These are phyloP conservation scores for Stephanodiscus minutulus DNA, from an alignment of 108 stramenopile species.

Conservation along the genomic window DNA sequence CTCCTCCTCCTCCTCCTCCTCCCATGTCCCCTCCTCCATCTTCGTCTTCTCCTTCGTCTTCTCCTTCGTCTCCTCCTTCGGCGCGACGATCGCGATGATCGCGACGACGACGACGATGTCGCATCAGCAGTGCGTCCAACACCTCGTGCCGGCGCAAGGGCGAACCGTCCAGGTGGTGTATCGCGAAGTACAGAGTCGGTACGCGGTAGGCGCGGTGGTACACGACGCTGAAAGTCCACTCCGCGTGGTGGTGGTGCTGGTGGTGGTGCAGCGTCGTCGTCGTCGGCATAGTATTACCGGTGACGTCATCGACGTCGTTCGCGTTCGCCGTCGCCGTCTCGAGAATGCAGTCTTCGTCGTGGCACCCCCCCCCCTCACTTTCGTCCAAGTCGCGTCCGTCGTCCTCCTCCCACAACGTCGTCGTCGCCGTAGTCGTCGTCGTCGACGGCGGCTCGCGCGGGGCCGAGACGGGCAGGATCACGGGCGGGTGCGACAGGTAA, in stretches of 20 bases:
- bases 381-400: too few relatives aligned
- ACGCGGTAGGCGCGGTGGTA: constrained; percentile 65
- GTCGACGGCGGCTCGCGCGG: too few relatives aligned
- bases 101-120: background rate
- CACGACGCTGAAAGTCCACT: constrained; percentile 70
- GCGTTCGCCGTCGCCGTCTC: background rate
- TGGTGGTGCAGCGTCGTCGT: constrained; percentile 3
- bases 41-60: background rate
- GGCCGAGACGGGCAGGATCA: too few relatives aligned
- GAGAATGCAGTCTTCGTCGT: too few relatives aligned
- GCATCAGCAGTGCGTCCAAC: constrained; percentile 18
- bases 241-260: constrained; percentile 25
- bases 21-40: background rate
- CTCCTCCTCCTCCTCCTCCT: constrained; percentile 1
- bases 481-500: too few relatives aligned
- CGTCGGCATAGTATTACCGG: background rate
- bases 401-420: too few relatives aligned
- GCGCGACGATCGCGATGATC: background rate
- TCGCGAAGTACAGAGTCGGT: constrained; percentile 72
- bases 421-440: too few relatives aligned
- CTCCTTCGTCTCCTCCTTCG: background rate
- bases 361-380: too few relatives aligned
- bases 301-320: background rate
- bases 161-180: constrained; percentile 42
- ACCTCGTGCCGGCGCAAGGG: constrained; percentile 45